These are phyloP conservation scores for Grosmannia penicillata DNA, from an alignment of 2,329 filamentous ascomycete genomes.

Conservation along the genomic window DNA sequence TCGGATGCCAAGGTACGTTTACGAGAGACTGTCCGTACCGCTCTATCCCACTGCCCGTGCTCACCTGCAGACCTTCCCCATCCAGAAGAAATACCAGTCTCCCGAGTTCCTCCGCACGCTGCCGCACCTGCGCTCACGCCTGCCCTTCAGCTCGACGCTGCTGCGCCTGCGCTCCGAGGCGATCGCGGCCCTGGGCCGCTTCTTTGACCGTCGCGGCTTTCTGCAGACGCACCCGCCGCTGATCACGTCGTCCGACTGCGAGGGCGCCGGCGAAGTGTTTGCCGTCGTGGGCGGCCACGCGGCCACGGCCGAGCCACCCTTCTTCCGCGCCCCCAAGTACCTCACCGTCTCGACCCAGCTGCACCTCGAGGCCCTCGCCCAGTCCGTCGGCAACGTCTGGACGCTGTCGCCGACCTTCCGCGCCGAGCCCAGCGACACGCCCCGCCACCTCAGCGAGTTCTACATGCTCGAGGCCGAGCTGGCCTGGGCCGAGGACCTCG, in stretches of 20 bases:
- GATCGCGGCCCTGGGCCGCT: conserved; percentile 56
- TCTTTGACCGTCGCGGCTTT: conserved; percentile 58
- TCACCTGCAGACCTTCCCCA: conserved; percentile 57
- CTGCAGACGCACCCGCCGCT: conserved; percentile 83
- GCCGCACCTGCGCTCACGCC: conserved; percentile 72
- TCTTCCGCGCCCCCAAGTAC: conserved; percentile 83
- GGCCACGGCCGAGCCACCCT: conserved; percentile 27
- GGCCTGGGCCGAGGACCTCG: conserved; percentile 58
- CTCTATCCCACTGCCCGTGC: background rate
- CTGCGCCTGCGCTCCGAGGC: conserved; percentile 72
- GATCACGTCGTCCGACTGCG: conserved; percentile 92
- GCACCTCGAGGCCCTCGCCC: conserved; percentile 82
- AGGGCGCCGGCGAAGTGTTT: conserved; percentile 92
- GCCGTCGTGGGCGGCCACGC: conserved; percentile 34
- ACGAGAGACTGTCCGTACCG: background rate
- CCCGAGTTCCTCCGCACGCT: conserved; percentile 77
- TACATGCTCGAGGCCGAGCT: conserved; percentile 96
- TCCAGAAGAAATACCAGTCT: conserved; percentile 94
- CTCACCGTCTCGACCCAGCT: conserved; percentile 90
- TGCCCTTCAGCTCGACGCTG: conserved; percentile 66
- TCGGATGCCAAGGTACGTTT: conserved; percentile 63
- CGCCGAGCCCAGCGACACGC: conserved; percentile 84
- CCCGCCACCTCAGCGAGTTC: conserved; percentile 89
- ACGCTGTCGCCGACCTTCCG: conserved; percentile 86
- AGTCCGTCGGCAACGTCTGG: conserved; percentile 84